Conservation (phyloP, 108 stramenopile species). For the Pseudonitzschia pungens region DNA sequence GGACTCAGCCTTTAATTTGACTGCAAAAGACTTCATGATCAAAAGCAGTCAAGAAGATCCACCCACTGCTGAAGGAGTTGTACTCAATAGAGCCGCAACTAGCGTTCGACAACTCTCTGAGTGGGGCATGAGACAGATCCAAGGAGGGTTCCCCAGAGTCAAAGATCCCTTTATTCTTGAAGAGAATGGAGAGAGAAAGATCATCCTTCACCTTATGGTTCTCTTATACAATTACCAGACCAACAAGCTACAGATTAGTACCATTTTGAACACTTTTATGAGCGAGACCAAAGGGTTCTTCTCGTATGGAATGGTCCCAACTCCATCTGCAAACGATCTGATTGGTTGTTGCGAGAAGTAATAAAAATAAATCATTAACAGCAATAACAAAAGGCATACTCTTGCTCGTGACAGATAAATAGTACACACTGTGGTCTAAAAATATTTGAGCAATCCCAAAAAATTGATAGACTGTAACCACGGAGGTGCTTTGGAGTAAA, state of each 20-base stretch:
- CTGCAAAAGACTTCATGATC: neutral
- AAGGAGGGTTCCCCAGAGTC: neutral
- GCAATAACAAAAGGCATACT: too few relatives aligned
- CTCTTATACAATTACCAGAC: neutral
- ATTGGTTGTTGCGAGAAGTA: too few relatives aligned
- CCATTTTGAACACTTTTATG: neutral
- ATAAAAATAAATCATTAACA: too few relatives aligned
- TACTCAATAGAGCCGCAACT: too few relatives aligned
- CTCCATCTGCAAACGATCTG: neutral
- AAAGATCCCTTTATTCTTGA: neutral
- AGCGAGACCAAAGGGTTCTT: neutral
- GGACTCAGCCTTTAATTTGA: neutral
- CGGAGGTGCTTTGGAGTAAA: too few relatives aligned
- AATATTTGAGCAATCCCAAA: too few relatives aligned
- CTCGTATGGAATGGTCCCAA: neutral
- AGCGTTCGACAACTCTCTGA: neutral
- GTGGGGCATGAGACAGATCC: constrained; percentile 5
- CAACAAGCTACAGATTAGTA: neutral
- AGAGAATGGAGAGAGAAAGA: neutral
- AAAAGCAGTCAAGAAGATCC: neutral
- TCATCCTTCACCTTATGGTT: neutral
- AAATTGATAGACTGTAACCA: too few relatives aligned
- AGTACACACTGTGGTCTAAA: too few relatives aligned
- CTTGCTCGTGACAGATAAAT: too few relatives aligned
- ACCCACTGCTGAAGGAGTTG: neutral